Evolutionary conservation across 495 filamentous ascomycete species (phyloP).

Genomic region (Cercophora scortea): DNA sequence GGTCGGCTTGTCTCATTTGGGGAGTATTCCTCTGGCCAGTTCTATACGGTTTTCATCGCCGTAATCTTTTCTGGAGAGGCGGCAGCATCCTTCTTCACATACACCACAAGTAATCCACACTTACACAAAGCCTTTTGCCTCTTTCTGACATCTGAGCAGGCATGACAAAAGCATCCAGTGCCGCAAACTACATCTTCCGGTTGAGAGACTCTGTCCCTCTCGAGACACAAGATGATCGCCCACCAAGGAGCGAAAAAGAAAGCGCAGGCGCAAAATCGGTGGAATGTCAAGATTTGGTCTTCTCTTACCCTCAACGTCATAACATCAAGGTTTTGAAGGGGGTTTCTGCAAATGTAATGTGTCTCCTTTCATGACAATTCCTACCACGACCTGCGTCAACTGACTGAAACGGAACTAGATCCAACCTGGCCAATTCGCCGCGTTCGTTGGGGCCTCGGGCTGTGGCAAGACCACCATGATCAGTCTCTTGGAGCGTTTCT

Average conservation of each 20-base stretch:
- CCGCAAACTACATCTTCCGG: slow-evolving; percentile 30
- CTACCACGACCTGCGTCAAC: slow-evolving; percentile 40
- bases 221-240: slow-evolving; percentile 10
- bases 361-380: slow-evolving; percentile 29
- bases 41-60: slow-evolving; percentile 34
- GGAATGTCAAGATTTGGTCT: slow-evolving; percentile 42
- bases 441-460: slow-evolving; percentile 47
- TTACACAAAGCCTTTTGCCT: background rate
- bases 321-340: slow-evolving; percentile 43
- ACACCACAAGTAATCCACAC: slow-evolving; percentile 23
- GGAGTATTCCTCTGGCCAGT: slow-evolving; percentile 24
- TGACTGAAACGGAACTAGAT: slow-evolving; percentile 39
- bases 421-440: slow-evolving; percentile 60
- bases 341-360: slow-evolving; percentile 25
- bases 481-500: slow-evolving; percentile 55
- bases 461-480: slow-evolving; percentile 30
- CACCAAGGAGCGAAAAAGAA: slow-evolving; percentile 7
- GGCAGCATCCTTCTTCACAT: slow-evolving; percentile 33
- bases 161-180: slow-evolving; percentile 30
- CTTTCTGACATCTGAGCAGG: slow-evolving; percentile 6
- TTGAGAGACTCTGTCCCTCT: slow-evolving; percentile 17
- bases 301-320: slow-evolving; percentile 45
- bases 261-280: slow-evolving; percentile 37
- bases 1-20: slow-evolving; percentile 26
- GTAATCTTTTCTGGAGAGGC: slow-evolving; percentile 34